These are phyloP conservation scores for Glutinoglossum americanum DNA, from an alignment of 495 filamentous ascomycete genomes.

Conservation along the genomic window DNA sequence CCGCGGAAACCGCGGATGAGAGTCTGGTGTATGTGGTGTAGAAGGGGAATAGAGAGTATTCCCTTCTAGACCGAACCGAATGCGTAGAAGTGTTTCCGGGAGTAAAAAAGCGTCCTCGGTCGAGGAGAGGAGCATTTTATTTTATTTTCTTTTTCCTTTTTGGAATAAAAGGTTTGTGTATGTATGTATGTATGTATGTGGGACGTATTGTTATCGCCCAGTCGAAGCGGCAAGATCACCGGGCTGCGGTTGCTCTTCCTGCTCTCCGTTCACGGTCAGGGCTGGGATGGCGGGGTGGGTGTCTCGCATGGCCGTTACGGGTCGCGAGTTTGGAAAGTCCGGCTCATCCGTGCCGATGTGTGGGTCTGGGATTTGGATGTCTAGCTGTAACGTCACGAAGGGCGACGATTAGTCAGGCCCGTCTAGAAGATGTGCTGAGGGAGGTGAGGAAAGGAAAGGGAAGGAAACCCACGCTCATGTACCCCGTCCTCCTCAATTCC, in stretches of 20 bases:
- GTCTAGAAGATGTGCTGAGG: too few relatives aligned
- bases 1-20: too few relatives aligned
- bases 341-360: slow-evolving; percentile 27
- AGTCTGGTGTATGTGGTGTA: too few relatives aligned
- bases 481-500: slow-evolving; percentile 59
- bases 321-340: background rate
- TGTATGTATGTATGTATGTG: too few relatives aligned
- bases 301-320: background rate
- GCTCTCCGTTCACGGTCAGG: background rate
- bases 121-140: too few relatives aligned
- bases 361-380: slow-evolving; percentile 71
- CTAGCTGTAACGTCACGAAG: slow-evolving; percentile 25
- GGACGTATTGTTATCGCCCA: background rate
- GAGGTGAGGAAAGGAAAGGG: background rate
- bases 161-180: too few relatives aligned
- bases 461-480: slow-evolving; percentile 41
- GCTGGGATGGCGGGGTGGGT: background rate
- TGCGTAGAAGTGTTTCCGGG: too few relatives aligned
- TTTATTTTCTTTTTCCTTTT: too few relatives aligned
- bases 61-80: too few relatives aligned
- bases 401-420: too few relatives aligned
- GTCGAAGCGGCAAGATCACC: background rate
- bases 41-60: too few relatives aligned
- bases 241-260: background rate
- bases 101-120: too few relatives aligned